These are phyloP conservation scores for Cadophora luteo-olivacea DNA, from an alignment of 2,329 filamentous ascomycete species.

Conservation along the genomic window DNA sequence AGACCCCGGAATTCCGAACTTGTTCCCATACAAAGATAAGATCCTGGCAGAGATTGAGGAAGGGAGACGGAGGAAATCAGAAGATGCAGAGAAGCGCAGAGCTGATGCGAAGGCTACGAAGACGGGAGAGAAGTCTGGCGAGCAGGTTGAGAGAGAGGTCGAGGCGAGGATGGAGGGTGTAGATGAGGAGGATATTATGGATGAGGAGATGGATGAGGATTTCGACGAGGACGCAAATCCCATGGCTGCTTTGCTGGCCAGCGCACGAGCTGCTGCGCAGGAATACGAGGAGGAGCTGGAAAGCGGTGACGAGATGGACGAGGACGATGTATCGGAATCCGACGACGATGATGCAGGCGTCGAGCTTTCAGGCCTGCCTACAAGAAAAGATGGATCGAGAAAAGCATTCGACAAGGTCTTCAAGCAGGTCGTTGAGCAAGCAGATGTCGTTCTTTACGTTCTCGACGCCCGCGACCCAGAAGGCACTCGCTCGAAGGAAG, in stretches of 20 bases:
- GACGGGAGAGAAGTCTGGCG: slow-evolving; percentile 61
- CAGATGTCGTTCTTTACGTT: slow-evolving; percentile 92
- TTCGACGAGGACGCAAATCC: slow-evolving; percentile 77
- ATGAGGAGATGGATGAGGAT: slow-evolving; percentile 61
- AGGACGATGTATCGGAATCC: slow-evolving; percentile 56
- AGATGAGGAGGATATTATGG: slow-evolving; percentile 55
- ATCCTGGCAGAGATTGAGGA: slow-evolving; percentile 95
- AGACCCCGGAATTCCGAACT: slow-evolving; percentile 95
- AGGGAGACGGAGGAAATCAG: slow-evolving; percentile 78
- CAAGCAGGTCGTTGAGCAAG: slow-evolving; percentile 87
- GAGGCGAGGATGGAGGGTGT: slow-evolving; percentile 53
- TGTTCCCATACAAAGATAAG: slow-evolving; percentile 98
- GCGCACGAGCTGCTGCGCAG: slow-evolving; percentile 77
- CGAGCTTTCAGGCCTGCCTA: slow-evolving; percentile 58
- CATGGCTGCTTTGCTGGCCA: slow-evolving; percentile 90
- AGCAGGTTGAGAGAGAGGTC: slow-evolving; percentile 50
- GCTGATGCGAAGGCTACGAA: slow-evolving; percentile 75
- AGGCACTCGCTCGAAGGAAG: slow-evolving; percentile 86
- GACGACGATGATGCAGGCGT: slow-evolving; percentile 56
- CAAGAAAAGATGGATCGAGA: slow-evolving; percentile 69
- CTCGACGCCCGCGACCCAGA: slow-evolving; percentile 91
- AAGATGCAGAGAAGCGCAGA: slow-evolving; percentile 74
- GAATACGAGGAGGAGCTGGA: slow-evolving; percentile 66
- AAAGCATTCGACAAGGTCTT: slow-evolving; percentile 95
- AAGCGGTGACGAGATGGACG: slow-evolving; percentile 60